Percentiles rank a stretch among this genome's conserved stretches.
Conservation (phyloP, 2,329 filamentous ascomycete genomes). For the Fusarium oxysporum region DNA sequence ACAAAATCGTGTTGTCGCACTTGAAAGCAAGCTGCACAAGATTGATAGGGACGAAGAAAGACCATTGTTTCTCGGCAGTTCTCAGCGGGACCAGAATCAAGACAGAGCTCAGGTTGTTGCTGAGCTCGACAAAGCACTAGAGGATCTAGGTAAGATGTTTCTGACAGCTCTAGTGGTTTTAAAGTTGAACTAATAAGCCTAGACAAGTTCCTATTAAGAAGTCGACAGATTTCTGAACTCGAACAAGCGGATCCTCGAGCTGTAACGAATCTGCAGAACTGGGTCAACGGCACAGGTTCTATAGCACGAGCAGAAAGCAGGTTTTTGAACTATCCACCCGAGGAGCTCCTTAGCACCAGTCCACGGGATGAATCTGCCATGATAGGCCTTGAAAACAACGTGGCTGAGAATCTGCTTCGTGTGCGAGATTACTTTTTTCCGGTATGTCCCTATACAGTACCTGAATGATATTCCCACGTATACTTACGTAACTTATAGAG, state of each 20-base stretch:
- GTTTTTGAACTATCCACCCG: background rate
- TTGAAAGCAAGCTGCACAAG: background rate
- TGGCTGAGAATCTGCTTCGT: background rate
- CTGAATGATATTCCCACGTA: fast-evolving
- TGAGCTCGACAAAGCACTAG: background rate
- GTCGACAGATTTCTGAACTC: background rate
- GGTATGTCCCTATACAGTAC: background rate
- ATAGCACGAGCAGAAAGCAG: background rate
- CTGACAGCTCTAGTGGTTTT: no score
- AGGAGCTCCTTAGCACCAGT: background rate
- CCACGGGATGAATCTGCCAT: background rate
- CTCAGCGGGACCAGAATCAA: background rate
- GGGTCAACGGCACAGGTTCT: background rate
- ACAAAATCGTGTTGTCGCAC: background rate
- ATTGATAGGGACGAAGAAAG: background rate
- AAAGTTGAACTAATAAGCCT: fast-evolving
- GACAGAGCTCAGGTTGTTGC: background rate
- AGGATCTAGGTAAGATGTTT: background rate
- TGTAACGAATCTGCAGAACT: fast-evolving
- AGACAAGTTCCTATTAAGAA: background rate
- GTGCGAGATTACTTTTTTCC: background rate
- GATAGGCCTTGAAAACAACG: background rate
- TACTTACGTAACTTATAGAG: fast-evolving
- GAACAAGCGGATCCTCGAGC: background rate
- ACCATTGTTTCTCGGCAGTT: background rate